These are phyloP conservation scores for Sutorius australiensis DNA, from an alignment of 768 basidiomycete species.

Conservation along the genomic window DNA sequence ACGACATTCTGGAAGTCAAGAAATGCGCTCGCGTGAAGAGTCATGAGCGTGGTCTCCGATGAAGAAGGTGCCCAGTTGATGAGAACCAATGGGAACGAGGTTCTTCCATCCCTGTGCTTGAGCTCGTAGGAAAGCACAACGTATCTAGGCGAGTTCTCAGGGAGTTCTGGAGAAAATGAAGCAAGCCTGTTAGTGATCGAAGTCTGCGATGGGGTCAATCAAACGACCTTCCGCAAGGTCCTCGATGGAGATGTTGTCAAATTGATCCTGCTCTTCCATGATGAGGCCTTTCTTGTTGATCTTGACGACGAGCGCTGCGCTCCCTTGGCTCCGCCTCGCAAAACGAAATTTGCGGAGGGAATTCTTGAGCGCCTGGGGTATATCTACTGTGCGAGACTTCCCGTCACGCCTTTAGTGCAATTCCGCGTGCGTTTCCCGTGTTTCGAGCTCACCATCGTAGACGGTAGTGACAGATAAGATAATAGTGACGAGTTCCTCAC, in stretches of 20 bases:
- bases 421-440: neutral
- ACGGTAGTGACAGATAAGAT: neutral
- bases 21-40: conserved; percentile 80
- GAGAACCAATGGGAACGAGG: conserved; percentile 78
- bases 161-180: conserved; percentile 56
- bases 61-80: conserved; percentile 85
- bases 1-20: conserved; percentile 78
- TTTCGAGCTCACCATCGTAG: conserved; percentile 22
- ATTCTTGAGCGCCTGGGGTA: conserved; percentile 73
- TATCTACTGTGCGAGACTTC: conserved; percentile 66
- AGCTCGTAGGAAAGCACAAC: conserved; percentile 83
- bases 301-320: conserved; percentile 82
- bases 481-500: neutral
- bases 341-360: conserved; percentile 83
- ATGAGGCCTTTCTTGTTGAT: conserved; percentile 78
- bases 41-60: conserved; percentile 71
- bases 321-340: conserved; percentile 57
- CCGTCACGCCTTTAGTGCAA: neutral
- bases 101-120: conserved; percentile 75
- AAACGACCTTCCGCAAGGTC: conserved; percentile 80
- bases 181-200: neutral
- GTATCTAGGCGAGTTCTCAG: conserved; percentile 83
- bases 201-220: neutral
- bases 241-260: conserved; percentile 70
- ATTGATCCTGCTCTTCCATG: conserved; percentile 82